These are phyloP conservation scores for Seminavis robusta DNA, from an alignment of 108 stramenopile genomes.

Conservation along the genomic window DNA sequence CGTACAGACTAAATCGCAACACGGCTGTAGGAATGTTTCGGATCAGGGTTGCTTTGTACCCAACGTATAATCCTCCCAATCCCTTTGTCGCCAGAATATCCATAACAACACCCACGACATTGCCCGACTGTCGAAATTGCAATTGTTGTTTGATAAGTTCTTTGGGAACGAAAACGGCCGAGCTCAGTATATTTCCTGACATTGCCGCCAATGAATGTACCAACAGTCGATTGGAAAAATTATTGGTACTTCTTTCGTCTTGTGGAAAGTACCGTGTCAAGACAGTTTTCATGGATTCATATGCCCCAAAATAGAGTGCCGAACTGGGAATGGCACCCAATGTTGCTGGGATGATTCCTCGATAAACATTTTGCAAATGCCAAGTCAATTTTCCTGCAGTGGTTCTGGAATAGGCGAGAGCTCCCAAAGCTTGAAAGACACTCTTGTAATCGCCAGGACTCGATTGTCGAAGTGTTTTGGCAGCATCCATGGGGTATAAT, in stretches of 20 bases:
- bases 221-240: constrained; percentile 13
- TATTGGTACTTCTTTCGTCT: not conserved
- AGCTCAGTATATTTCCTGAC: constrained; percentile 58
- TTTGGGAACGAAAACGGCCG: constrained; percentile 73
- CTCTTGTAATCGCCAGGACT: constrained; percentile 20
- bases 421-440: constrained; percentile 16
- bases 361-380: constrained; percentile 25
- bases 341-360: constrained; percentile 49
- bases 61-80: constrained; percentile 51
- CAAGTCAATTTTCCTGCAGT: not conserved
- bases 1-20: constrained; percentile 65
- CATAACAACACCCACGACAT: not conserved
- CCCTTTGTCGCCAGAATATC: constrained; percentile 32
- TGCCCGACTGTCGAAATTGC: constrained; percentile 16
- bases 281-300: constrained; percentile 49
- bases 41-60: constrained; percentile 58
- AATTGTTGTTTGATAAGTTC: constrained; percentile 70
- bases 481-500: constrained; percentile 43
- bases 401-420: constrained; percentile 3
- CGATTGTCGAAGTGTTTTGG: constrained; percentile 47
- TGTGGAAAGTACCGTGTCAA: constrained; percentile 1
- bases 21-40: constrained; percentile 70
- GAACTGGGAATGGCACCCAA: constrained; percentile 71
- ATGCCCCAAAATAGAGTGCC: constrained; percentile 74
- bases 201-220: constrained; percentile 66